Conservation (phyloP, 768 basidiomycete species). For the Termitomyces heimii region DNA sequence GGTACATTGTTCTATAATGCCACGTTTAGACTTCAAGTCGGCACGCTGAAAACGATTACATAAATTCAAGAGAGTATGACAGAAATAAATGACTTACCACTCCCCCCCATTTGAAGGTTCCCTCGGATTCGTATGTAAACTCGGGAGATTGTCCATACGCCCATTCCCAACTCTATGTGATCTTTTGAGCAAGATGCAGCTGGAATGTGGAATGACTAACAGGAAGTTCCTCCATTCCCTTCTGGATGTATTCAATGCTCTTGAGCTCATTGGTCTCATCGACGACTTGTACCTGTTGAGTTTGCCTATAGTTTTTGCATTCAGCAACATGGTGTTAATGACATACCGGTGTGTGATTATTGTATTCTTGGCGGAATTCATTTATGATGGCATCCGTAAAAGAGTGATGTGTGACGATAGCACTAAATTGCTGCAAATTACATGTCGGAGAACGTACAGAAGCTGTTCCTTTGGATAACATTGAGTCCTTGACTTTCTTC, state of each 20-base stretch:
- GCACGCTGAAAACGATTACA: slow-evolving; percentile 27
- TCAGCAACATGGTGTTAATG: neutral
- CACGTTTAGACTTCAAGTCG: slow-evolving; percentile 57
- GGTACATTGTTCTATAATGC: slow-evolving; percentile 48
- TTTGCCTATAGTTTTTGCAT: neutral
- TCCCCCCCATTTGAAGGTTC: slow-evolving; percentile 46
- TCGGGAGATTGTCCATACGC: slow-evolving; percentile 90
- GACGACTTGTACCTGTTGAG: slow-evolving; percentile 31
- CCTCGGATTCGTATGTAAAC: slow-evolving; percentile 60
- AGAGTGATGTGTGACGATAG: slow-evolving; percentile 51
- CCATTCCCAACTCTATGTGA: slow-evolving; percentile 84
- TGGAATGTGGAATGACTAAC: slow-evolving; percentile 30
- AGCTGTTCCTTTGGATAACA: slow-evolving; percentile 80
- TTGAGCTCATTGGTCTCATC: slow-evolving; percentile 40
- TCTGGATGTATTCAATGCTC: slow-evolving; percentile 52
- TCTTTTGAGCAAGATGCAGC: neutral
- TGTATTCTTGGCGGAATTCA: slow-evolving; percentile 63
- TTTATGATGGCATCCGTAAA: slow-evolving; percentile 66
- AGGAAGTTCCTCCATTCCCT: slow-evolving; percentile 69
- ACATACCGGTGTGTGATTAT: slow-evolving; percentile 21
- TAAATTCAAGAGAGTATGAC: neutral
- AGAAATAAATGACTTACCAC: slow-evolving; percentile 28
- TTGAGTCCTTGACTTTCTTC: slow-evolving; percentile 47
- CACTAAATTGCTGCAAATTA: slow-evolving; percentile 60
- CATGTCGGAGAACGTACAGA: slow-evolving; percentile 92